Conservation (phyloP, 345 rosid species). For the Arabis alpina region DNA sequence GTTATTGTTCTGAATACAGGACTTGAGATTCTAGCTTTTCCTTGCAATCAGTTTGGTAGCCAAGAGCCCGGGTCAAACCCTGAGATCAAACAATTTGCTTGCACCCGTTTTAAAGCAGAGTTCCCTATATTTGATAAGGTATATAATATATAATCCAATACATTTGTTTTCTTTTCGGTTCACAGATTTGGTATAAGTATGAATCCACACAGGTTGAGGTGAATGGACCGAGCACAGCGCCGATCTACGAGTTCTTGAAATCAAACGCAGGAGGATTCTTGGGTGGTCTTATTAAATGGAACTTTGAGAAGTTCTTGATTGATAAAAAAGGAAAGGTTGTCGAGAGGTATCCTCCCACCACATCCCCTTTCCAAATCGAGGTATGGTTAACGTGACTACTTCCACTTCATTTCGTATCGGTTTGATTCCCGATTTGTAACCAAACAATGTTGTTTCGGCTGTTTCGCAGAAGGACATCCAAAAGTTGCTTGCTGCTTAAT, state of each 20-base stretch:
- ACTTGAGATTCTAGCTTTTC: slow-evolving; percentile 87
- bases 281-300: slow-evolving; percentile 88
- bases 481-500: slow-evolving; percentile 38
- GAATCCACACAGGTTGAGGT: slow-evolving; percentile 71
- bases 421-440: slow-evolving; percentile 1
- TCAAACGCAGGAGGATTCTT: slow-evolving; percentile 82
- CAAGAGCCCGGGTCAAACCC: slow-evolving; percentile 89
- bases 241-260: slow-evolving; percentile 84
- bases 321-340: slow-evolving; percentile 89
- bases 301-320: slow-evolving; percentile 92
- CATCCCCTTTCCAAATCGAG: slow-evolving; percentile 95
- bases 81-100: slow-evolving; percentile 77
- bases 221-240: slow-evolving; percentile 87
- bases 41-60: slow-evolving; percentile 90
- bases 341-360: slow-evolving; percentile 90
- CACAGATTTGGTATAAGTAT: background rate
- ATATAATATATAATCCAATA: background rate
- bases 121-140: slow-evolving; percentile 94
- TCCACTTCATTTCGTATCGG: slow-evolving; percentile 10
- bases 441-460: background rate
- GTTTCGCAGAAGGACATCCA: slow-evolving; percentile 41
- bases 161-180: slow-evolving; percentile 1
- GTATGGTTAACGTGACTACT: slow-evolving; percentile 40
- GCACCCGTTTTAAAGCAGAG: slow-evolving; percentile 90
- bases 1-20: slow-evolving; percentile 51